phyloP scores from a whole-genome alignment of 1,139 yeast species.

The Candida buenavistaensis region DNA sequence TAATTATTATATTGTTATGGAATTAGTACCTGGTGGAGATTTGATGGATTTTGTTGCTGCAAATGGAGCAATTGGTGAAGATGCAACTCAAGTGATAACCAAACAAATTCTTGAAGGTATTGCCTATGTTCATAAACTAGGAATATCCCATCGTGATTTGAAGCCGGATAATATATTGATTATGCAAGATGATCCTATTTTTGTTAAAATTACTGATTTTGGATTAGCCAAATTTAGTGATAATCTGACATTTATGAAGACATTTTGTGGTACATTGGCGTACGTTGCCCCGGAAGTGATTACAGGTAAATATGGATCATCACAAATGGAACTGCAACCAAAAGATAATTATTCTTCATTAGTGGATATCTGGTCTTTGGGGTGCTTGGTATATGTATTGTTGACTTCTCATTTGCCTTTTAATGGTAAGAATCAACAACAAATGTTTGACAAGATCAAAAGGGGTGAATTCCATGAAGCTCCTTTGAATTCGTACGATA shows the following conservation, averaged over 20 bases:
- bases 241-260: conserved; percentile 75
- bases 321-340: conserved; percentile 17
- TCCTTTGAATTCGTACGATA: conserved; percentile 67
- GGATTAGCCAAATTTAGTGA: conserved; percentile 84
- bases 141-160: conserved; percentile 90
- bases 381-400: conserved; percentile 87
- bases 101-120: conserved; percentile 84
- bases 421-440: conserved; percentile 88
- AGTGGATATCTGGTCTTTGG: conserved; percentile 92
- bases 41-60: conserved; percentile 94
- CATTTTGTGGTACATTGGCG: conserved; percentile 89
- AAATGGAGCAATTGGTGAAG: conserved; percentile 88
- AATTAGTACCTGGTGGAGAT: conserved; percentile 95
- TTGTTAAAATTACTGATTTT: conserved; percentile 89
- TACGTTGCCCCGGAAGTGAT: conserved; percentile 95
- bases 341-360: conserved; percentile 65
- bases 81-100: conserved; percentile 81
- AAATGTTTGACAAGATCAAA: conserved; percentile 72
- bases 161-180: conserved; percentile 92
- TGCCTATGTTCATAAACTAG: conserved; percentile 80
- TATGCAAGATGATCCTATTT: conserved; percentile 87
- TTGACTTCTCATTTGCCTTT: conserved; percentile 92
- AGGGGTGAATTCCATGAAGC: conserved; percentile 79
- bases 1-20: conserved; percentile 88
- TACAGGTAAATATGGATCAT: conserved; percentile 59